Percentiles rank a stretch among this genome's conserved stretches.
Conservation (phyloP, 306 rosid species). For the Pterocarpus macrocarpus region DNA sequence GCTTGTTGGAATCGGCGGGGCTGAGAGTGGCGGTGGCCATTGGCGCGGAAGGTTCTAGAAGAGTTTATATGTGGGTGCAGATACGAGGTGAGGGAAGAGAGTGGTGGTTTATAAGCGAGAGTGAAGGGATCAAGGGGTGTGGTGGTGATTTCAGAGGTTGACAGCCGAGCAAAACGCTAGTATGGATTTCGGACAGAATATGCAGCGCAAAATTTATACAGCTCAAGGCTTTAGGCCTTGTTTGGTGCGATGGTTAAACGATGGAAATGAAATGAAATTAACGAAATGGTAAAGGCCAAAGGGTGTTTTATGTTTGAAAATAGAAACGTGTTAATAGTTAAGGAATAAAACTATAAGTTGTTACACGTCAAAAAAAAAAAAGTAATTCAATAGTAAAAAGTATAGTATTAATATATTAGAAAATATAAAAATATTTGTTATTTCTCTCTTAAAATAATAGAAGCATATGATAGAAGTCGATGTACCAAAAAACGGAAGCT, state of each 20-base stretch:
- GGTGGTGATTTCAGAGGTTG: conserved; percentile 10
- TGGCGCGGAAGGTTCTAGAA: conserved; percentile 43
- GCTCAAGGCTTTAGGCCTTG: background rate
- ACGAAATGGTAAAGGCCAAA: too few relatives aligned
- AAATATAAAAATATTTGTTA: too few relatives aligned
- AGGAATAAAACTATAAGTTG: too few relatives aligned
- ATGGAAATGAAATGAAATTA: too few relatives aligned
- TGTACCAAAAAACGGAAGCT: too few relatives aligned
- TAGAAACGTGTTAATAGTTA: too few relatives aligned
- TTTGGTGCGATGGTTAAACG: background rate
- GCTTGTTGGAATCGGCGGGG: conserved; percentile 58
- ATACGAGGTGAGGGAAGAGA: conserved; percentile 5
- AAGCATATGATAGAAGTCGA: too few relatives aligned
- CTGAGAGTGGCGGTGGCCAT: conserved; percentile 76
- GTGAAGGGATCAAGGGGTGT: background rate
- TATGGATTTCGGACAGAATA: conserved; percentile 42
- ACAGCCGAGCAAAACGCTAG: background rate
- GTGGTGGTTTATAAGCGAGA: background rate
- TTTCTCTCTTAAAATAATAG: too few relatives aligned
- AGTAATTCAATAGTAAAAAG: too few relatives aligned
- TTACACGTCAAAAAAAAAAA: too few relatives aligned
- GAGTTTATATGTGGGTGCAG: background rate
- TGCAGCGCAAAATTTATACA: conserved; percentile 29
- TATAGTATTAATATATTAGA: too few relatives aligned
- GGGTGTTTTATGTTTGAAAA: too few relatives aligned